phyloP scores from a whole-genome alignment of 2,329 filamentous ascomycete genomes.

The Scorias spongiosa region DNA sequence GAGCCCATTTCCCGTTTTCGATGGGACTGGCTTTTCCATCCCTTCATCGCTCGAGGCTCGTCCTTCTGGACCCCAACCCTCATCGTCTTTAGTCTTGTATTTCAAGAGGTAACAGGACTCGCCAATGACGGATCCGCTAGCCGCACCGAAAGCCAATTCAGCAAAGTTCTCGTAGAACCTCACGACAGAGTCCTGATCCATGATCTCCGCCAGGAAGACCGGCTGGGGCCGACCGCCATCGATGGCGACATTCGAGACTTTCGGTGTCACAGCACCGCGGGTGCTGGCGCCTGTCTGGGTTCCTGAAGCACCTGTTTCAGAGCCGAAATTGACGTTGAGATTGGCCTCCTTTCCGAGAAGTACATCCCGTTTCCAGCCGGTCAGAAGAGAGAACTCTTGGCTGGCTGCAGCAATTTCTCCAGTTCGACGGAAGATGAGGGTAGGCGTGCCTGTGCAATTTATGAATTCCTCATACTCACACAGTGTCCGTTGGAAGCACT shows the following conservation, averaged over 20 bases:
- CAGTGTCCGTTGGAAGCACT: constrained; percentile 83
- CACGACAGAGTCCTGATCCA: constrained; percentile 85
- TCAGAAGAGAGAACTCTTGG: constrained; percentile 92
- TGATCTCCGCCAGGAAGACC: constrained; percentile 78
- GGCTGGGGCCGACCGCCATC: constrained; percentile 44
- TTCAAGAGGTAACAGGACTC: constrained; percentile 76
- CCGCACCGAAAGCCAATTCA: constrained; percentile 80
- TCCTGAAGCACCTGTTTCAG: constrained; percentile 23
- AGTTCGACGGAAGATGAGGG: constrained; percentile 78
- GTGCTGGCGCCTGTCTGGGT: constrained; percentile 28
- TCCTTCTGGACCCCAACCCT: constrained; percentile 28
- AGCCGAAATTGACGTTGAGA: constrained; percentile 64
- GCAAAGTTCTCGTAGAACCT: constrained; percentile 96
- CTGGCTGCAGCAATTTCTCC: constrained; percentile 91
- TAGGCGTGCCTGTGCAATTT: constrained; percentile 74
- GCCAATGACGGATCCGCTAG: constrained; percentile 61
- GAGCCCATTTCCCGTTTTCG: constrained; percentile 10
- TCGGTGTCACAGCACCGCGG: constrained; percentile 34
- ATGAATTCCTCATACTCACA: constrained; percentile 91
- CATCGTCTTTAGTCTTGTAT: constrained; percentile 60
- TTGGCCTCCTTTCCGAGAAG: constrained; percentile 79
- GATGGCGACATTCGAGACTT: constrained; percentile 14
- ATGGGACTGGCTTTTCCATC: constrained; percentile 7
- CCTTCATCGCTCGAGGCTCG: constrained; percentile 27
- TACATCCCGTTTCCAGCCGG: constrained; percentile 84